phyloP scores from a whole-genome alignment of 768 basidiomycete genomes.

The Kwoniella mangroviensis region DNA sequence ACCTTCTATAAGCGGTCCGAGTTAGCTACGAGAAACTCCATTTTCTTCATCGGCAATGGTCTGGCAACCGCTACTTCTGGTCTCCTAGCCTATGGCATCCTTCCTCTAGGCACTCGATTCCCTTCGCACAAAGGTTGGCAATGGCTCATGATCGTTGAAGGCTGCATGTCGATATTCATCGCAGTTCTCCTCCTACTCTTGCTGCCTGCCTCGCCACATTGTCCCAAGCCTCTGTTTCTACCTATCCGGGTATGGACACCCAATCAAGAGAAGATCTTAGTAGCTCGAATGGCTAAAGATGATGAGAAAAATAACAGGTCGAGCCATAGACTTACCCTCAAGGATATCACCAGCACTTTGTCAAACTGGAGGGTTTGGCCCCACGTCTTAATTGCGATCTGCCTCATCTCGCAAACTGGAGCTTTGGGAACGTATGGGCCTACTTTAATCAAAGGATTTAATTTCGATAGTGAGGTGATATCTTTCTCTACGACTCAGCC shows the following conservation, averaged over 20 bases:
- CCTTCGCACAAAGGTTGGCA: slow-evolving; percentile 36
- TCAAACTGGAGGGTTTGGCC: slow-evolving; percentile 38
- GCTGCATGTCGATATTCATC: slow-evolving; percentile 43
- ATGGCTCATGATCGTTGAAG: slow-evolving; percentile 46
- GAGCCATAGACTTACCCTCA: slow-evolving; percentile 21
- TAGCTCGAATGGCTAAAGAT: slow-evolving; percentile 40
- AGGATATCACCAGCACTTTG: slow-evolving; percentile 30
- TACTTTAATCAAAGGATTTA: slow-evolving; percentile 37
- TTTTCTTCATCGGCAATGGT: slow-evolving; percentile 51
- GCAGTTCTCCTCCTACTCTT: slow-evolving; percentile 39
- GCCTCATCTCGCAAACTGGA: slow-evolving; percentile 26
- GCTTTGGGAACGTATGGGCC: slow-evolving; percentile 39
- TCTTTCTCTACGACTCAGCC: neutral
- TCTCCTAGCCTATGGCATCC: slow-evolving; percentile 47
- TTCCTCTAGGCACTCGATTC: slow-evolving; percentile 34
- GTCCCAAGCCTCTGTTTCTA: slow-evolving; percentile 38
- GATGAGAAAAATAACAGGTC: slow-evolving; percentile 33
- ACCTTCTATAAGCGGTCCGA: slow-evolving; percentile 49
- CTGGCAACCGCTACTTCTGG: slow-evolving; percentile 41
- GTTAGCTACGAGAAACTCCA: slow-evolving; percentile 35
- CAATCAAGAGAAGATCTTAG: slow-evolving; percentile 47
- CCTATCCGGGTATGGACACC: slow-evolving; percentile 27
- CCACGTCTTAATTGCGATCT: slow-evolving; percentile 32
- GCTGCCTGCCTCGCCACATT: slow-evolving; percentile 43
- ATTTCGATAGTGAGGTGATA: slow-evolving; percentile 38